Percentiles rank a stretch among this genome's conserved stretches.
phyloP scores from a whole-genome alignment of 83 land plant genomes.

The Thuja plicata region DNA sequence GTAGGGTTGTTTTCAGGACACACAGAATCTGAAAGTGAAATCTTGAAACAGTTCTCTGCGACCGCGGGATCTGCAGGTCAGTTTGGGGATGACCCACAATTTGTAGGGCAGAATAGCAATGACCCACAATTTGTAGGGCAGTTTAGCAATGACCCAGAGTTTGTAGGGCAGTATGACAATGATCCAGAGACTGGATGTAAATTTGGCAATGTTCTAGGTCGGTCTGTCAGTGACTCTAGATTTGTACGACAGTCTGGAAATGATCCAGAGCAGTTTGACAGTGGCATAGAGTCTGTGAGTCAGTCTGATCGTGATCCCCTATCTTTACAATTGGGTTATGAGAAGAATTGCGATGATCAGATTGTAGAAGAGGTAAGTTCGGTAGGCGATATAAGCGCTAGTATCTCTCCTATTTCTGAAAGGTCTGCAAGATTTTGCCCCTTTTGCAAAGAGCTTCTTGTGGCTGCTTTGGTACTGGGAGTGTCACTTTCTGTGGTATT shows the following conservation, averaged over 20 bases:
- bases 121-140: background rate
- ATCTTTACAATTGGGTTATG: background rate
- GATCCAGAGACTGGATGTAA: background rate
- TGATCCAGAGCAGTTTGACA: background rate
- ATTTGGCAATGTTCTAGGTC: too few relatives aligned
- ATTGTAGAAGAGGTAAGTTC: background rate
- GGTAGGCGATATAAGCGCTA: background rate
- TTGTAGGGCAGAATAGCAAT: background rate
- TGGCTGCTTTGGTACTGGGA: background rate
- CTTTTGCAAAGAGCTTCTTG: background rate
- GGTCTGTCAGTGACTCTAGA: background rate
- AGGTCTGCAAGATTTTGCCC: background rate
- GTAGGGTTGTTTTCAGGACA: background rate
- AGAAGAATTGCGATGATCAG: background rate
- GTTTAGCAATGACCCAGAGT: background rate
- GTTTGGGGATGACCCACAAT: background rate
- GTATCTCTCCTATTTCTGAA: background rate
- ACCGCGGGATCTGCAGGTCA: background rate
- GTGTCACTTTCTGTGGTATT: slow-evolving; percentile 2
- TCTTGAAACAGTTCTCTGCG: background rate
- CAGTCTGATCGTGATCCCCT: background rate
- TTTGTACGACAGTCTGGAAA: background rate
- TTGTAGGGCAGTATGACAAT: background rate
- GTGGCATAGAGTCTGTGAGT: background rate
- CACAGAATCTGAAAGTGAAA: background rate